Conservation (phyloP, 2,329 filamentous ascomycete genomes). For the Aspergillus tamarii region DNA sequence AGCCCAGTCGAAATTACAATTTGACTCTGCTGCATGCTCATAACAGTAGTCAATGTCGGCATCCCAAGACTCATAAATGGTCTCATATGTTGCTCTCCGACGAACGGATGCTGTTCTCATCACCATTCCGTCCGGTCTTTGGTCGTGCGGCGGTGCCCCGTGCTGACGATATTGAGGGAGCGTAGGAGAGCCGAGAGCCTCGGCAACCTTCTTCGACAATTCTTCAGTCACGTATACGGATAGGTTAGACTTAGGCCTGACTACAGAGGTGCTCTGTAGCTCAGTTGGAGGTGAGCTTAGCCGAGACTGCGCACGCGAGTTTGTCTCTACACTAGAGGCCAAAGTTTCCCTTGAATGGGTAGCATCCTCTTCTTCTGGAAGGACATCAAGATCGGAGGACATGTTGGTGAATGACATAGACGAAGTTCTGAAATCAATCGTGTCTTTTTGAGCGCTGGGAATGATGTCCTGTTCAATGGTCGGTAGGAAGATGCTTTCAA, state of each 20-base stretch:
- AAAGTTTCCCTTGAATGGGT: slow-evolving; percentile 37
- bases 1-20: slow-evolving; percentile 64
- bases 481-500: slow-evolving; percentile 33
- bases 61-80: slow-evolving; percentile 57
- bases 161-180: slow-evolving; percentile 31
- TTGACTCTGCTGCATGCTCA: slow-evolving; percentile 62
- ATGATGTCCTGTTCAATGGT: slow-evolving; percentile 45
- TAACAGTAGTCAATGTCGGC: slow-evolving; percentile 67
- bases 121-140: slow-evolving; percentile 20
- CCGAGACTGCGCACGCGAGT: slow-evolving; percentile 25
- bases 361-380: slow-evolving; percentile 51
- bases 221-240: slow-evolving; percentile 37
- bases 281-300: slow-evolving; percentile 17
- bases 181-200: slow-evolving; percentile 49
- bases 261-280: slow-evolving; percentile 11
- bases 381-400: slow-evolving; percentile 46
- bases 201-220: slow-evolving; percentile 46
- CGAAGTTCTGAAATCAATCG: slow-evolving; percentile 39
- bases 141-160: slow-evolving; percentile 19
- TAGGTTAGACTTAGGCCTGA: slow-evolving; percentile 31
- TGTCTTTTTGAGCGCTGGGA: slow-evolving; percentile 46
- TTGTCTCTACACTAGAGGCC: slow-evolving; percentile 23
- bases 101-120: slow-evolving; percentile 19
- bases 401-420: slow-evolving; percentile 47
- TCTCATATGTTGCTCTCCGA: slow-evolving; percentile 29